A percentile compares a stretch with the other conserved stretches of the same genome.
Conservation (phyloP, 768 basidiomycete species). For the Rickenella mellea region DNA sequence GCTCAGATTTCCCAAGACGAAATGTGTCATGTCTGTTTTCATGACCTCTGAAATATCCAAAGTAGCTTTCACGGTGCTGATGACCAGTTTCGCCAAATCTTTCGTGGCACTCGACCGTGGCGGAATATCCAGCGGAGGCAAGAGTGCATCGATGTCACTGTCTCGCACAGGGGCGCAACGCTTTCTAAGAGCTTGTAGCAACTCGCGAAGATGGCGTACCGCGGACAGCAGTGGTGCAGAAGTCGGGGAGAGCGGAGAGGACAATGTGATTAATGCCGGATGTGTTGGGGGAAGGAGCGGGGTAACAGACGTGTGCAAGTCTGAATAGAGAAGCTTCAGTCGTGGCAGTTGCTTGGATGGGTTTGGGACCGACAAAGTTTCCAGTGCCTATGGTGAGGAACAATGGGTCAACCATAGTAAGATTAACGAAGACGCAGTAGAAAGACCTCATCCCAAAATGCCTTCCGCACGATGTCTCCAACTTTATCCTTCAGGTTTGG, state of each 20-base stretch:
- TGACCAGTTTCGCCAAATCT: slow-evolving; percentile 36
- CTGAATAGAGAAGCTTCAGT: slow-evolving; percentile 45
- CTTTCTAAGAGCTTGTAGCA: slow-evolving; percentile 39
- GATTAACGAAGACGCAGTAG: background rate
- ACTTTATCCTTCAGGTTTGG: slow-evolving; percentile 39
- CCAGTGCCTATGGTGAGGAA: slow-evolving; percentile 37
- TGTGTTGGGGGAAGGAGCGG: slow-evolving; percentile 53
- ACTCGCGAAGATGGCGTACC: slow-evolving; percentile 42
- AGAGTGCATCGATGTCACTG: slow-evolving; percentile 33
- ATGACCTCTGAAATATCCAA: slow-evolving; percentile 49
- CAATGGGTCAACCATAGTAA: slow-evolving; percentile 4
- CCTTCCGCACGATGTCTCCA: slow-evolving; percentile 39
- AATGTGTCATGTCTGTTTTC: slow-evolving; percentile 59
- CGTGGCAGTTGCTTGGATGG: slow-evolving; percentile 53
- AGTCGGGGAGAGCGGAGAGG: slow-evolving; percentile 56
- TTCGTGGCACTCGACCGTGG: slow-evolving; percentile 11
- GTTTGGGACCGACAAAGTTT: slow-evolving; percentile 44
- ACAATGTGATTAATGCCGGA: slow-evolving; percentile 38
- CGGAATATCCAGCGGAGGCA: slow-evolving; percentile 15
- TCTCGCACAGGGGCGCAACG: slow-evolving; percentile 67
- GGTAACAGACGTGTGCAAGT: slow-evolving; percentile 19
- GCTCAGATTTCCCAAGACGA: slow-evolving; percentile 55
- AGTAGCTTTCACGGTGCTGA: slow-evolving; percentile 37
- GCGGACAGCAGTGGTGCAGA: slow-evolving; percentile 56
- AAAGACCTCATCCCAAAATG: slow-evolving; percentile 62